phyloP scores from a whole-genome alignment of 1,139 yeast species.

The Taphrina flavorubra region DNA sequence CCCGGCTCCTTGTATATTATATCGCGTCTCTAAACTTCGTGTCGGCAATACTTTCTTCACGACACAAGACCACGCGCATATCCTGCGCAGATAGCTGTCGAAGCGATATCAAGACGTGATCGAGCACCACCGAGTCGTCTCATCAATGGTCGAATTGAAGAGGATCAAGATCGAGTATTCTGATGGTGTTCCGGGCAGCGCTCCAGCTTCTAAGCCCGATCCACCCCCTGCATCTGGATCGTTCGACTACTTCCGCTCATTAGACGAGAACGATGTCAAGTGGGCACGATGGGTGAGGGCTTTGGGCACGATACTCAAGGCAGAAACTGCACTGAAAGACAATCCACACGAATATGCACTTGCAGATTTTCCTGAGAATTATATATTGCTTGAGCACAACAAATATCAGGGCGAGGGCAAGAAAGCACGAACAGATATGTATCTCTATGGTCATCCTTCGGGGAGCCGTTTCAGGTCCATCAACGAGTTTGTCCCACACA shows the following conservation, averaged over 20 bases:
- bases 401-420: conserved; percentile 11
- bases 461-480: conserved; percentile 44
- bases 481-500: conserved; percentile 44
- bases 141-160: conserved; percentile 2
- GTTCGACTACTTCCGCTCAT: conserved; percentile 2
- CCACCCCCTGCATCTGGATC: neutral
- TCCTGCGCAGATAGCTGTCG: no score
- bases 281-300: conserved; percentile 15
- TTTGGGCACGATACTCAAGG: neutral
- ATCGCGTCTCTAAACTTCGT: no score
- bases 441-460: conserved; percentile 46
- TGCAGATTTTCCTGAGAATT: conserved; percentile 36
- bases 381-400: conserved; percentile 39
- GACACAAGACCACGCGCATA: no score
- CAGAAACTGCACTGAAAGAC: conserved; percentile 2
- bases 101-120: no score
- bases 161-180: conserved; percentile 12
- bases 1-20: no score
- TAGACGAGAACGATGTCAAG: neutral
- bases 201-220: neutral
- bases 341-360: conserved; percentile 11
- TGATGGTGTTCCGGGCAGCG: conserved; percentile 1
- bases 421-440: conserved; percentile 39
- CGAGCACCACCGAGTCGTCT: no score
- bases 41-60: no score